Percentiles rank a stretch among this genome's conserved stretches.
phyloP scores from a whole-genome alignment of 106 monocot species.

The Phalaenopsis aphrodite region DNA sequence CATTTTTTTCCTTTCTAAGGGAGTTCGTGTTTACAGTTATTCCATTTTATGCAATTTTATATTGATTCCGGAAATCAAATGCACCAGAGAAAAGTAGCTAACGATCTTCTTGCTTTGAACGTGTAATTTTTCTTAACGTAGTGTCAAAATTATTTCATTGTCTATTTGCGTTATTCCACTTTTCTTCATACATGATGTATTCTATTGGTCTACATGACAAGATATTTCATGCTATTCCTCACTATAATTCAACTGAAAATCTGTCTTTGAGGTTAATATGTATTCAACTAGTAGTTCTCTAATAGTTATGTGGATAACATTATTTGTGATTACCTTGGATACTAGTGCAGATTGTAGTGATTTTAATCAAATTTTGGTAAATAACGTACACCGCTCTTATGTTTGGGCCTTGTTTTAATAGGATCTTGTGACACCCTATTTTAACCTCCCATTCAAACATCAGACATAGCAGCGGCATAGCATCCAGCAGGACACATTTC shows the following conservation, averaged over 20 bases:
- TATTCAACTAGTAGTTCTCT: background rate
- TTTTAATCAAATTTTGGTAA: background rate
- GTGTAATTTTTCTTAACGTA: background rate
- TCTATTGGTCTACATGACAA: background rate
- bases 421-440: too few species aligned
- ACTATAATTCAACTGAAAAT: background rate
- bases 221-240: too few species aligned
- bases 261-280: background rate
- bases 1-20: background rate
- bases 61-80: background rate
- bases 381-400: background rate
- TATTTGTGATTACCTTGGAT: background rate
- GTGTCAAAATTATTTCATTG: background rate
- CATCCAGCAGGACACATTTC: too few species aligned
- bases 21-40: background rate
- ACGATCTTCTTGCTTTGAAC: background rate
- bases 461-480: too few species aligned
- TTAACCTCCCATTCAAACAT: too few species aligned
- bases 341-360: background rate
- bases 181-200: background rate
- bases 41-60: background rate
- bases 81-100: background rate
- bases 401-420: too few species aligned
- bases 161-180: background rate
- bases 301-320: background rate